Percentiles rank a stretch among this genome's conserved stretches.
phyloP scores from a whole-genome alignment of 2,329 filamentous ascomycete genomes.

The Sarocladium oryzae region DNA sequence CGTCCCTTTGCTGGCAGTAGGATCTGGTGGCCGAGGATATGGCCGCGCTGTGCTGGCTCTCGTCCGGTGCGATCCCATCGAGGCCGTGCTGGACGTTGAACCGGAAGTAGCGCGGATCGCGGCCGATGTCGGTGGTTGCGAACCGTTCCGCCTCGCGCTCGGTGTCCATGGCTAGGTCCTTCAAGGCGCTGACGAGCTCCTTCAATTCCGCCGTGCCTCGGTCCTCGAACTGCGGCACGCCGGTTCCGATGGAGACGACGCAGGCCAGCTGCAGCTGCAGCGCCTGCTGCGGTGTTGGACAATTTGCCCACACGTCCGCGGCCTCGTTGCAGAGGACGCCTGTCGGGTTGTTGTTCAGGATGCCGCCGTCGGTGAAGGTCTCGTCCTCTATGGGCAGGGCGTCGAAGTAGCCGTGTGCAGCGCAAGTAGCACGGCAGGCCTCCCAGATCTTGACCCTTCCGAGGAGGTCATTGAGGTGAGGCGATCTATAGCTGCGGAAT shows the following conservation, averaged over 20 bases:
- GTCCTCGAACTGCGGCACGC: constrained; percentile 22
- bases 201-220: constrained; percentile 11
- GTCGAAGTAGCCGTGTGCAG: background rate
- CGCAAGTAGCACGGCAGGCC: background rate
- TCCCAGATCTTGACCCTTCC: background rate
- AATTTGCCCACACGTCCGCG: constrained; percentile 24
- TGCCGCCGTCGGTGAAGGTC: constrained; percentile 32
- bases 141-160: constrained; percentile 29
- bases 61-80: constrained; percentile 33
- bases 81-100: constrained; percentile 37
- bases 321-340: constrained; percentile 32
- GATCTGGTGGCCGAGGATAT: constrained; percentile 15
- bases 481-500: background rate
- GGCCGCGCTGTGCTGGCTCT: constrained; percentile 13
- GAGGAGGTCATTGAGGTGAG: background rate
- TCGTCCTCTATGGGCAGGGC: constrained; percentile 11
- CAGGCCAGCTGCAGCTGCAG: constrained; percentile 25
- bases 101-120: constrained; percentile 30
- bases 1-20: background rate
- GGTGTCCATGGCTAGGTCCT: constrained; percentile 28
- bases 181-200: constrained; percentile 11
- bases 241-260: constrained; percentile 34
- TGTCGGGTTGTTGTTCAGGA: constrained; percentile 36
- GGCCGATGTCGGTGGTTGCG: constrained; percentile 22
- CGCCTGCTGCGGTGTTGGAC: background rate